A percentile compares a stretch with the other conserved stretches of the same genome.
These are phyloP conservation scores for Lentinus tigrinus DNA, from an alignment of 768 basidiomycete genomes.

Conservation along the genomic window DNA sequence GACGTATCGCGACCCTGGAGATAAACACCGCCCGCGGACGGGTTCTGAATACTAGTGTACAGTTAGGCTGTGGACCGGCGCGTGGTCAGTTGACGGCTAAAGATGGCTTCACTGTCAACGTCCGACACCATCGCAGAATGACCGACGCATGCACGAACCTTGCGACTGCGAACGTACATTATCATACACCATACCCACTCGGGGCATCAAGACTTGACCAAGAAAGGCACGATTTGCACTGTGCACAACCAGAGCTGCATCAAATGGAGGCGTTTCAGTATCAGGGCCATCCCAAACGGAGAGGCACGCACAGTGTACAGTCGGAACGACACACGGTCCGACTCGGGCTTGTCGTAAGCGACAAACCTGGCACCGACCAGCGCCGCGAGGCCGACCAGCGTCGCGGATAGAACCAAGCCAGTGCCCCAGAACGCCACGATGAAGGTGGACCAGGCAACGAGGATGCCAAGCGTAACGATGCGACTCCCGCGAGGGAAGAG, in stretches of 20 bases:
- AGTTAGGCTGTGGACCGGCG: too few relatives aligned
- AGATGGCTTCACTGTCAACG: too few relatives aligned
- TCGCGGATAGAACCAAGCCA: neutral
- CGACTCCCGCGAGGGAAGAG: conserved; percentile 3
- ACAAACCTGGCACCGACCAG: neutral
- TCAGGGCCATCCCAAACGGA: neutral
- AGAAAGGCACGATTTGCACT: conserved; percentile 9
- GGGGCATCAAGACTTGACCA: neutral
- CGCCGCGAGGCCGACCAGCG: neutral
- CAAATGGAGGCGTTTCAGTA: neutral
- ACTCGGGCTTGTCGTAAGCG: neutral
- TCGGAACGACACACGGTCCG: conserved; percentile 2
- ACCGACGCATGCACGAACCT: too few relatives aligned
- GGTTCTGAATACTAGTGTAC: too few relatives aligned
- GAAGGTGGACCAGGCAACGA: conserved; percentile 4
- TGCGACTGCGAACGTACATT: neutral
- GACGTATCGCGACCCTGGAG: too few relatives aligned
- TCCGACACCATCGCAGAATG: too few relatives aligned
- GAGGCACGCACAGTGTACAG: conserved; percentile 6
- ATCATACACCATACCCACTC: neutral
- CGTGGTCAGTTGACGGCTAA: too few relatives aligned
- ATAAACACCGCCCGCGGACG: too few relatives aligned
- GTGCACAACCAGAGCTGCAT: conserved; percentile 10
- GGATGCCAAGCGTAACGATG: neutral
- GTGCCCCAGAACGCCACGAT: conserved; percentile 1